Evolutionary conservation across 2,329 filamentous ascomycete species (phyloP).

Genomic region (Pseudogymnoascus sp.): DNA sequence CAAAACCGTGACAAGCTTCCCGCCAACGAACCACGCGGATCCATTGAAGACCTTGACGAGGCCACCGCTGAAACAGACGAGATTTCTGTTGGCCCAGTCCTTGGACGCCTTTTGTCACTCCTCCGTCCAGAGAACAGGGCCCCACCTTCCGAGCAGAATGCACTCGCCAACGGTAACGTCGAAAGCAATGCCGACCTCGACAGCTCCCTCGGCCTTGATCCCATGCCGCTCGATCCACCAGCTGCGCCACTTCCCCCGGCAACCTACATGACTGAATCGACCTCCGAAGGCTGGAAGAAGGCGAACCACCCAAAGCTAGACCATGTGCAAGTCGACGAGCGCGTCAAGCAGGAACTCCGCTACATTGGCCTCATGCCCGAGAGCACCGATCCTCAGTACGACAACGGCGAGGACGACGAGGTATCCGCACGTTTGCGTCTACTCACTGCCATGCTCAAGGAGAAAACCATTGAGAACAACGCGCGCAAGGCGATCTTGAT

Average conservation of each 20-base stretch:
- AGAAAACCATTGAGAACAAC: slow-evolving; percentile 79
- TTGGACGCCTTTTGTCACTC: slow-evolving; percentile 69
- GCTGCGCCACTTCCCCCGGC: slow-evolving; percentile 50
- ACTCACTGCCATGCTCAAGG: slow-evolving; percentile 71
- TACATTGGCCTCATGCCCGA: slow-evolving; percentile 79
- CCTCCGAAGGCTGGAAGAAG: slow-evolving; percentile 69
- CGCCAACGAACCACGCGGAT: slow-evolving; percentile 74
- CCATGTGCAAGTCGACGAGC: slow-evolving; percentile 79
- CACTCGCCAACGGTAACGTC: slow-evolving; percentile 43
- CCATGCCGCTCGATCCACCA: slow-evolving; percentile 20
- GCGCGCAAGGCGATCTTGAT: slow-evolving; percentile 80
- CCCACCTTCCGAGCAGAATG: slow-evolving; percentile 47
- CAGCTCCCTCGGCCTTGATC: slow-evolving; percentile 29
- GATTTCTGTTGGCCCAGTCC: slow-evolving; percentile 77
- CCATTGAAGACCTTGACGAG: slow-evolving; percentile 79
- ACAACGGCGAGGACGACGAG: slow-evolving; percentile 86
- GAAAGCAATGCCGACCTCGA: slow-evolving; percentile 42
- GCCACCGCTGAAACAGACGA: slow-evolving; percentile 81
- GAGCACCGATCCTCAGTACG: slow-evolving; percentile 66
- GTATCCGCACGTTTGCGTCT: slow-evolving; percentile 82
- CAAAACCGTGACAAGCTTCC: slow-evolving; percentile 57
- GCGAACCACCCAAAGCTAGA: slow-evolving; percentile 68
- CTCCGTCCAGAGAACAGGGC: slow-evolving; percentile 66
- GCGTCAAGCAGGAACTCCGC: slow-evolving; percentile 80
- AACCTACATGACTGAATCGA: slow-evolving; percentile 69